Evolutionary conservation across 345 rosid species (phyloP), one percentile per base, ranked within the genome.

Genomic region (Eucalyptus coolabah): DNA sequence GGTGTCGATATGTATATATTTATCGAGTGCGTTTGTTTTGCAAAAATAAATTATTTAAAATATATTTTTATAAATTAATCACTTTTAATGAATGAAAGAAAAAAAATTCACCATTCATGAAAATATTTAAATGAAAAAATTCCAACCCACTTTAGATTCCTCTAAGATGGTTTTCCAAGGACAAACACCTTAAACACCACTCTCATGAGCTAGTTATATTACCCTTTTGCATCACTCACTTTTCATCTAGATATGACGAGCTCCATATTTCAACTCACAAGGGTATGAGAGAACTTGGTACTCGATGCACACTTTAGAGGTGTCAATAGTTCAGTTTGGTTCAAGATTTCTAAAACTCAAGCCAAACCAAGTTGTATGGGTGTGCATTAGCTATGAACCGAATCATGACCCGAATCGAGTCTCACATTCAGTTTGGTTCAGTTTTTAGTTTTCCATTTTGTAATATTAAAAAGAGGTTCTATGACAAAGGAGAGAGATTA

Each of bases 91-190:
- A 37, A 69, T 8, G 24, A 69, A 34, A 72, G 12, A 19, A 37
- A 18, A 18, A 3, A 10, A 34, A 3, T 17, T 19, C 1, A 18
- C 1, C 4, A 3, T 37, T 24, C 9, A 40, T 5, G 0, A 40
- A 53, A 19, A 53, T 53, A 53, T 1, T 7, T 53, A 53, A 23
- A 53, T 0, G 2, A 53, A 53, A 53, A 53, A 53, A 19, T 3
- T 19, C 34, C 17, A 30, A 30, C 34, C 15, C 34, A 14, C 4
- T 14, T 63, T 15, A 14, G 7, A 59, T 5, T 26, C 15, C 65
- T 59, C n/a, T 5, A 26, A 59, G 65, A 6, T 26, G 15, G 7
- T 59, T 6, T 30, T 30, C 34, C 3, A 13, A 30, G 9, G 1
- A 63, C 2, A 28, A 14, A 30, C 32, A 7, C 17, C 19, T 7